phyloP scores from a whole-genome alignment of 1,139 yeast species.

The Blastobotrys arbuscula region DNA sequence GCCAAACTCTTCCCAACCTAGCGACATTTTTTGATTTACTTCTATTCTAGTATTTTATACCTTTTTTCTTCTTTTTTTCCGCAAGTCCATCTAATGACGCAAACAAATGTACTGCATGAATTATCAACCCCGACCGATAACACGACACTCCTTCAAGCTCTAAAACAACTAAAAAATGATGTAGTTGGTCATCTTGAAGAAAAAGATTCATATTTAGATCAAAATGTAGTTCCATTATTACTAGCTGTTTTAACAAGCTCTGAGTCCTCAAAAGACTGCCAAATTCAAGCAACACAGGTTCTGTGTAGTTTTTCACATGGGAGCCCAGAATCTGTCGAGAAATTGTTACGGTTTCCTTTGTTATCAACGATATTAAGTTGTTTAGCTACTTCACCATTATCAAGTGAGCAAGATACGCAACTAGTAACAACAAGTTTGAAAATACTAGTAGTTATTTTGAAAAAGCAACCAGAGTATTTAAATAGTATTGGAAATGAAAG shows the following conservation, averaged over 20 bases:
- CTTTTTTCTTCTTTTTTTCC: background rate
- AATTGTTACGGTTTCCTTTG: background rate
- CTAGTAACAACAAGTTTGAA: background rate
- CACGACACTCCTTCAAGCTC: background rate
- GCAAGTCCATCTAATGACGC: background rate
- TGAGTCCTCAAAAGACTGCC: background rate
- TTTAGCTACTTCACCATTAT: background rate
- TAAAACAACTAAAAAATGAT: conserved; percentile 5
- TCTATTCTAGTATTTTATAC: no score
- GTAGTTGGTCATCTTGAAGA: conserved; percentile 7
- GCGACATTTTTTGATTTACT: no score
- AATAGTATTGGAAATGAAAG: background rate
- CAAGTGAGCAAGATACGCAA: background rate
- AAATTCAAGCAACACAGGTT: conserved; percentile 2
- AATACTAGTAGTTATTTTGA: background rate
- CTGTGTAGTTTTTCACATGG: conserved; percentile 9
- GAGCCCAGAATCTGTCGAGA: background rate
- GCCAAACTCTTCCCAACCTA: no score
- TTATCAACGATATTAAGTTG: background rate
- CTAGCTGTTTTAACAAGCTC: background rate
- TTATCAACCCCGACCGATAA: conserved; percentile 5
- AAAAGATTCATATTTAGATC: conserved; percentile 7
- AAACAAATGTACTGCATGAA: background rate
- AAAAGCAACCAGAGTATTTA: background rate
- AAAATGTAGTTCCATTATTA: background rate